Percentiles rank a stretch among this genome's conserved stretches.
These are phyloP conservation scores for Dendrobium catenatum DNA, from an alignment of 106 monocot species.

Conservation along the genomic window DNA sequence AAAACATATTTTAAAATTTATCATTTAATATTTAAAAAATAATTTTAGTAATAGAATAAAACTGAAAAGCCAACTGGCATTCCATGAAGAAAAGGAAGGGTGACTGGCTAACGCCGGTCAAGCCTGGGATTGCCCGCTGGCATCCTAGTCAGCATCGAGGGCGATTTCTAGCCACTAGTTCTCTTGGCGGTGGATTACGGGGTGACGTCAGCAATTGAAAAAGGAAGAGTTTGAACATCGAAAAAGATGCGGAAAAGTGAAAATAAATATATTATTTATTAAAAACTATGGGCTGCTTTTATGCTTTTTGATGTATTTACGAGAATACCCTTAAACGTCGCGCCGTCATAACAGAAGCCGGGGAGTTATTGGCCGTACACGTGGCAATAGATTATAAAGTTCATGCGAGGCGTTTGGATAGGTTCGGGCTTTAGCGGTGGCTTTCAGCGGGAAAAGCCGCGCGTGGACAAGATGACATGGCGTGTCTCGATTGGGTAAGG, in stretches of 20 bases:
- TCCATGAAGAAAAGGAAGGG: not conserved
- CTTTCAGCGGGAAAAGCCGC: not conserved
- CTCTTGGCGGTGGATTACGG: not conserved
- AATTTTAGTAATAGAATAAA: no score
- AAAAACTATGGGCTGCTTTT: not conserved
- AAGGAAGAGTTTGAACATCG: not conserved
- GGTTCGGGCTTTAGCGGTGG: not conserved
- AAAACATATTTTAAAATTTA: no score
- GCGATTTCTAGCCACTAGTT: not conserved
- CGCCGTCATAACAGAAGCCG: not conserved
- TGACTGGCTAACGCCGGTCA: constrained; percentile 4
- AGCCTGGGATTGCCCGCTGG: not conserved
- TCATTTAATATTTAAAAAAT: no score
- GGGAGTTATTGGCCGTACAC: not conserved
- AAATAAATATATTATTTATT: not conserved
- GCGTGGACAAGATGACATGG: not conserved
- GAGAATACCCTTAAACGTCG: not conserved
- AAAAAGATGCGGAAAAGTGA: not conserved
- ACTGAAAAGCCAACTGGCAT: no score
- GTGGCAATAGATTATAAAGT: not conserved
- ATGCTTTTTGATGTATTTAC: not conserved
- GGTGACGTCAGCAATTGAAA: not conserved
- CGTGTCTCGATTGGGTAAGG: not conserved
- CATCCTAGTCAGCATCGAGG: not conserved
- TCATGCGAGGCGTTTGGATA: not conserved